phyloP scores from a whole-genome alignment of 768 basidiomycete species.

The Trametes villosa region DNA sequence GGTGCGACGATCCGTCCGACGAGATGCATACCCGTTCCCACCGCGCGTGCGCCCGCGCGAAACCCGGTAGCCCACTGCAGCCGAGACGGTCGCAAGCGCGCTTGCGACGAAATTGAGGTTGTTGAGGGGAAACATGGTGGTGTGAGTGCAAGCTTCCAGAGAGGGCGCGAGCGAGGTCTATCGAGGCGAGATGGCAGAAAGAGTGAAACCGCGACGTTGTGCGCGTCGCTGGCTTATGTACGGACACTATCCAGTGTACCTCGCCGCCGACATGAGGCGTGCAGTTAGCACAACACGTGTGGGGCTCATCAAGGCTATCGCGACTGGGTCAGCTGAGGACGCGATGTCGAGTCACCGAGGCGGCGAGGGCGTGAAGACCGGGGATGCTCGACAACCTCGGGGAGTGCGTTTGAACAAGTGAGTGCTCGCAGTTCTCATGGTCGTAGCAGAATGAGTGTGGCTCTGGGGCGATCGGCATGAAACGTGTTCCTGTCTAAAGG shows the following conservation, averaged over 20 bases:
- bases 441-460: neutral
- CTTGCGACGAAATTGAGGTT: conserved; percentile 33
- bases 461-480: neutral
- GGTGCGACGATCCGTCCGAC: neutral
- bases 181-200: conserved; percentile 12
- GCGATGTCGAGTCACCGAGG: neutral
- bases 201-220: conserved; percentile 4
- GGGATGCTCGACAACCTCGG: too few species aligned
- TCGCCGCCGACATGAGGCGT: conserved; percentile 25
- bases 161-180: conserved; percentile 1
- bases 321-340: conserved; percentile 7
- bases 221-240: conserved; percentile 11
- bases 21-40: conserved; percentile 14
- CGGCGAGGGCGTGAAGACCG: neutral
- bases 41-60: conserved; percentile 20
- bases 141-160: conserved; percentile 1
- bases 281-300: conserved; percentile 26
- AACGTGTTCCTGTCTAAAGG: neutral
- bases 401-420: neutral
- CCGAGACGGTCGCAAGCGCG: conserved; percentile 33
- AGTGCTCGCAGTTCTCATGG: neutral
- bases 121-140: conserved; percentile 30
- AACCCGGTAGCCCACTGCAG: conserved; percentile 32
- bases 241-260: conserved; percentile 5
- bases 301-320: conserved; percentile 6